Evolutionary conservation across 805 yeast genomes (phyloP).

Genomic region (Saccharomyces cerevisiae): DNA sequence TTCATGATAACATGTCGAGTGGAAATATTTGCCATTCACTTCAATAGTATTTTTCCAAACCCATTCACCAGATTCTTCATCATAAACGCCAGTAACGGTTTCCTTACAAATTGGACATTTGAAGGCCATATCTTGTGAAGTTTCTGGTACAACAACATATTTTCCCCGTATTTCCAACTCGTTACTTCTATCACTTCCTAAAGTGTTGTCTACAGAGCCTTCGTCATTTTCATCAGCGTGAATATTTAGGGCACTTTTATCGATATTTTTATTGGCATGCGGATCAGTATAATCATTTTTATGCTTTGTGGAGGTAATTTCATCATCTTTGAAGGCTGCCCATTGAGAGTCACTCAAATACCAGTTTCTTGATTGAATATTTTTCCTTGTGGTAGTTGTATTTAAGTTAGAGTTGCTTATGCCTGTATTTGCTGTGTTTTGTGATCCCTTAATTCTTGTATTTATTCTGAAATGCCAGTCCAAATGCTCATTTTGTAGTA

Average conservation of each 20-base stretch:
- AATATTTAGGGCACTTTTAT: not conserved
- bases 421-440: slow-evolving; percentile 11
- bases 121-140: slow-evolving; percentile 46
- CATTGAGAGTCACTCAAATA: slow-evolving; percentile 65
- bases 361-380: slow-evolving; percentile 74
- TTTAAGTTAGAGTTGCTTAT: slow-evolving; percentile 1
- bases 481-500: slow-evolving; percentile 55
- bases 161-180: slow-evolving; percentile 34
- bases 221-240: slow-evolving; percentile 1
- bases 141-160: slow-evolving; percentile 61
- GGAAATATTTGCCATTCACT: slow-evolving; percentile 45
- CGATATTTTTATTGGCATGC: slow-evolving; percentile 3
- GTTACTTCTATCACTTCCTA: slow-evolving; percentile 3
- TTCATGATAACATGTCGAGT: slow-evolving; percentile 63
- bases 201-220: slow-evolving; percentile 7
- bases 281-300: slow-evolving; percentile 11
- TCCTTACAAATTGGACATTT: slow-evolving; percentile 70
- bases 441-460: slow-evolving; percentile 52
- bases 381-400: slow-evolving; percentile 18
- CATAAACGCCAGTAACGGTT: slow-evolving; percentile 51
- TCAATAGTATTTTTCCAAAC: slow-evolving; percentile 63
- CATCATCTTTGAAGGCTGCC: slow-evolving; percentile 65
- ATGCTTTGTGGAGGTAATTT: slow-evolving; percentile 36
- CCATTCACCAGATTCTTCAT: slow-evolving; percentile 75
- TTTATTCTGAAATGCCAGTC: slow-evolving; percentile 97